Evolutionary conservation across 2,329 filamentous ascomycete genomes (phyloP), one percentile per base, ranked within the genome.

Genomic region (Knufia petricola): DNA sequence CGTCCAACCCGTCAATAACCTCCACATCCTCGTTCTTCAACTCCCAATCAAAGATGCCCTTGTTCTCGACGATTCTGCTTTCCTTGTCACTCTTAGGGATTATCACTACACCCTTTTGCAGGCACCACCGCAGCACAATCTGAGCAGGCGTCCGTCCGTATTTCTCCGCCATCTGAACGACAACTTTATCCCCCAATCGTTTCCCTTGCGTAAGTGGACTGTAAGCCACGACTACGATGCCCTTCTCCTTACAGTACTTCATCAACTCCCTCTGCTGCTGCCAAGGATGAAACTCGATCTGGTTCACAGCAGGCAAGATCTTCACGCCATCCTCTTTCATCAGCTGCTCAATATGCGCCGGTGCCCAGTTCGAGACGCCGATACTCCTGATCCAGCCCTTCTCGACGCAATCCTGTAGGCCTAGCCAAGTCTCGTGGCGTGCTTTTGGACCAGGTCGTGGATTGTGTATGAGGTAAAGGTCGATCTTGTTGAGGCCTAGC

Each of bases 401-500:
- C 19, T 48, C 42, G 15, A 53, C 53, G 6, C 48, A 49, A 37
- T 55, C 75, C 65, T 86, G 82, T 57, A 87, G 64, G 1, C 78
- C 81, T 50, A 71, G 66, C 81, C 82, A 87, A 60, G 85, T 68
- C 53, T 75, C 68, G 63, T 77, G 77, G 30, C 81, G 69, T 10
- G 70, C 72, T 19, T 71, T 66, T 1, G 68, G 61, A 0, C 80
- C 78, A 2, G 70, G 71, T 17, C 70, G 74, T 12, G 81, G 73
- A 48, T 74, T 78, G 61, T 87, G 83, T 46, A 87, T 79, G 48
- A 87, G 66, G 56, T 86, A 81, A 28, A 87, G 60, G 64, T 87
- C 82, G 3, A 85, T 77, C 63, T 94, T 90, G 55, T 87, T 83
- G 41, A 92, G 70, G 1, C 85, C 84, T 30, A 94, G 70, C 51